These are phyloP conservation scores for Pseudocercospora cruenta DNA, from an alignment of 2,329 filamentous ascomycete genomes.

Conservation along the genomic window DNA sequence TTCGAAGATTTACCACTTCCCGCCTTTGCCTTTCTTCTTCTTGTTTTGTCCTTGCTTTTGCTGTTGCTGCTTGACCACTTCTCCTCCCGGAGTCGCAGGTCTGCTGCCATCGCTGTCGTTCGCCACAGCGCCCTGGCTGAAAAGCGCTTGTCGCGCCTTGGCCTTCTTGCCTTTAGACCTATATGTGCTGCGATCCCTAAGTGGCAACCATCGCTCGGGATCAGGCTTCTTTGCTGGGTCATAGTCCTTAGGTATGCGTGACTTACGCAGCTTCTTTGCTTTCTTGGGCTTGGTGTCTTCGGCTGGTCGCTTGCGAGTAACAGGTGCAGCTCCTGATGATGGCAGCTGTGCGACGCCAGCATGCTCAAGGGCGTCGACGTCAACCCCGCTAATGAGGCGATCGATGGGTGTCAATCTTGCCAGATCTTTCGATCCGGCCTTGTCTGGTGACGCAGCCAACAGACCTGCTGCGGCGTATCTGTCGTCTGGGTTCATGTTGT, in stretches of 20 bases:
- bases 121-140: constrained; percentile 82
- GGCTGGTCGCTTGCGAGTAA: constrained; percentile 55
- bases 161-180: constrained; percentile 86
- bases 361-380: constrained; percentile 66
- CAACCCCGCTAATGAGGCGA: constrained; percentile 62
- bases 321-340: constrained; percentile 26
- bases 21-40: constrained; percentile 39
- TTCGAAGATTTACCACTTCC: constrained; percentile 27
- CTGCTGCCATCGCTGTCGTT: constrained; percentile 51
- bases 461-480: constrained; percentile 76
- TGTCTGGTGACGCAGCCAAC: constrained; percentile 72
- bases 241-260: constrained; percentile 71
- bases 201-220: constrained; percentile 88
- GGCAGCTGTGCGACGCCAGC: constrained; percentile 61
- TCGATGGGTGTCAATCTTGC: constrained; percentile 64
- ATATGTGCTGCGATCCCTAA: constrained; percentile 87
- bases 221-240: constrained; percentile 80
- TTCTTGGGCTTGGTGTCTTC: constrained; percentile 53
- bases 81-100: constrained; percentile 39
- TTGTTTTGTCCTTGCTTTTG: constrained; percentile 45
- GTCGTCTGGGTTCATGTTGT: constrained; percentile 67
- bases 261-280: constrained; percentile 62
- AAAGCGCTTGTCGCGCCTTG: constrained; percentile 70
- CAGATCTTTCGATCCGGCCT: constrained; percentile 58
- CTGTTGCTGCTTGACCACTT: constrained; percentile 53